A percentile compares a stretch with the other conserved stretches of the same genome.
Conservation (phyloP, 345 rosid genomes). For the Psidium friedrichsthalianum region DNA sequence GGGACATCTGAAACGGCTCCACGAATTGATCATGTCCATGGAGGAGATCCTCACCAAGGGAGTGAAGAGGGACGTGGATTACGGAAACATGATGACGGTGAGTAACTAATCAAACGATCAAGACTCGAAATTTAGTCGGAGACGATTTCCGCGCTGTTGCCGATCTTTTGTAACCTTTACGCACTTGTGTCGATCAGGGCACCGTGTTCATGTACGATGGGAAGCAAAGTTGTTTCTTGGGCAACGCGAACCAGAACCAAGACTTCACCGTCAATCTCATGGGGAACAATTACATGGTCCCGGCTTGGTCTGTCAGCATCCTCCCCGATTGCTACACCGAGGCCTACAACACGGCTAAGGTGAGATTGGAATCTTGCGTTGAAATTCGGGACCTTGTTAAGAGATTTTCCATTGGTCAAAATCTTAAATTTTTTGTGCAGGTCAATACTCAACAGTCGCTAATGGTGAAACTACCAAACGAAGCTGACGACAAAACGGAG, state of each 20-base stretch:
- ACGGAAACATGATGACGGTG: constrained; percentile 4
- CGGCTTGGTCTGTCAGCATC: constrained; percentile 27
- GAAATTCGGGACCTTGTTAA: no score
- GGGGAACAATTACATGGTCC: not conserved
- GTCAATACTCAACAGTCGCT: constrained; percentile 21
- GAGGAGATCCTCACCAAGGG: constrained; percentile 53
- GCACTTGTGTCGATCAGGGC: constrained; percentile 1
- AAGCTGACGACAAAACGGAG: constrained; percentile 10
- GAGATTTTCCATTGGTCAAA: fast-evolving
- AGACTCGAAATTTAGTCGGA: not conserved
- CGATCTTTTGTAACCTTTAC: not conserved
- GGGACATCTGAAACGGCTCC: constrained; percentile 68
- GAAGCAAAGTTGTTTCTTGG: constrained; percentile 19
- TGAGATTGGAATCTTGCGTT: not conserved
- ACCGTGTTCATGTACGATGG: constrained; percentile 12
- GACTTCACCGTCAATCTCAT: constrained; percentile 10
- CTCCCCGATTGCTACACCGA: constrained; percentile 28
- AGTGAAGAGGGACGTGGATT: not conserved
- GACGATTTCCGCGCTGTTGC: not conserved
- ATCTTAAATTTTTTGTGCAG: not conserved
- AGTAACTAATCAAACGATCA: not conserved
- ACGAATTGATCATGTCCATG: constrained; percentile 34
- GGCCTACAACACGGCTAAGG: constrained; percentile 36
- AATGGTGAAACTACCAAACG: constrained; percentile 5
- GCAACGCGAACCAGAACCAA: not conserved